phyloP scores from a whole-genome alignment of 75 land plant genomes.

The Cupressus sempervirens region DNA sequence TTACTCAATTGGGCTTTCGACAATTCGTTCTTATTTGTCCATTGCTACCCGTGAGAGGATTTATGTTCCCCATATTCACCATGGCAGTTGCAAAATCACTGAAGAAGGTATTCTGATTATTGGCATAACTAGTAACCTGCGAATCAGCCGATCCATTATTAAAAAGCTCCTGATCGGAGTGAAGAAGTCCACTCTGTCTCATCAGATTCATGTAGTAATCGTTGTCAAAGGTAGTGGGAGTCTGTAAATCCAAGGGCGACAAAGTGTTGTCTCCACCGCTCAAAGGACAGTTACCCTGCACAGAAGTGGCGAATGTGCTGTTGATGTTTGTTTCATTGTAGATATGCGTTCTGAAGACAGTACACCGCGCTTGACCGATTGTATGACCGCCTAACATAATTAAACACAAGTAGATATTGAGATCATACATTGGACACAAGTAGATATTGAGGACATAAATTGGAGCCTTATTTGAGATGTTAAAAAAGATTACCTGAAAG shows the following conservation, averaged over 20 bases:
- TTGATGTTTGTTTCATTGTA: constrained; percentile 12
- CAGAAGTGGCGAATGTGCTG: neutral
- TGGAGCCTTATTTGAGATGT: neutral
- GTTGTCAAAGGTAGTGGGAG: neutral
- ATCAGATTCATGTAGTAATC: neutral
- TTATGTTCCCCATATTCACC: neutral
- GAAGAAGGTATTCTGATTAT: too few relatives aligned
- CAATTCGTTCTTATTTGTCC: neutral
- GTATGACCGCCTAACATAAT: constrained; percentile 14
- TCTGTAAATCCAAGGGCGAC: neutral
- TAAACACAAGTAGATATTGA: too few relatives aligned
- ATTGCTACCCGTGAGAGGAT: neutral
- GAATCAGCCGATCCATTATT: neutral
- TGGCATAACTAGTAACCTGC: too few relatives aligned
- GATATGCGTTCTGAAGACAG: constrained; percentile 8
- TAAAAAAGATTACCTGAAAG: constrained; percentile 24
- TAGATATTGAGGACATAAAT: neutral
- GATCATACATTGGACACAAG: neutral
- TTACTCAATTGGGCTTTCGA: neutral
- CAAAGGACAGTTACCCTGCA: neutral
- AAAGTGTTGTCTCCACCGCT: neutral
- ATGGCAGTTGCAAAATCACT: too few relatives aligned
- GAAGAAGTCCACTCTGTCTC: neutral
- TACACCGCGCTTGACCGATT: constrained; percentile 20
- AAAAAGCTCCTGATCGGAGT: neutral